These are phyloP conservation scores for Chalciporus piperatus DNA, from an alignment of 768 basidiomycete species.

Conservation along the genomic window DNA sequence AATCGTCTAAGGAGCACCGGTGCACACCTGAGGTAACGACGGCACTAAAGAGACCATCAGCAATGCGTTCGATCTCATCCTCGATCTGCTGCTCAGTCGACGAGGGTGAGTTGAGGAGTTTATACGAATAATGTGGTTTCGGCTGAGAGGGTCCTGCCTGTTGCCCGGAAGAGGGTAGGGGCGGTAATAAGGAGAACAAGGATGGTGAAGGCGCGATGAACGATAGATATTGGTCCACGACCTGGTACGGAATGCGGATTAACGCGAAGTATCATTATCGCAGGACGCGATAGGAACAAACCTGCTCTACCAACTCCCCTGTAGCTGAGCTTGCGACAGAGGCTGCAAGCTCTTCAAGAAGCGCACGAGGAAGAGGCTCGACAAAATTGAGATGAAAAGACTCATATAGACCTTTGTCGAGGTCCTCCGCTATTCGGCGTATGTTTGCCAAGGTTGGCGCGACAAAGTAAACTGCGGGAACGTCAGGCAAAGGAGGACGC, in stretches of 20 bases:
- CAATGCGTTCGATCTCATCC: conserved; percentile 87
- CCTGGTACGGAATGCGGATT: conserved; percentile 40
- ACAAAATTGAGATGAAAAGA: conserved; percentile 95
- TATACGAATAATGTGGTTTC: conserved; percentile 62
- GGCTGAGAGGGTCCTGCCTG: conserved; percentile 35
- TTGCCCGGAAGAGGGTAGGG: conserved; percentile 38
- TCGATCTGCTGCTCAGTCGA: conserved; percentile 91
- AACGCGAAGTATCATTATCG: neutral
- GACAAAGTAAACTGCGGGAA: conserved; percentile 96
- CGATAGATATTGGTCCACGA: conserved; percentile 95
- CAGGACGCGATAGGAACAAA: conserved; percentile 23
- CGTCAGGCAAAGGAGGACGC: conserved; percentile 88
- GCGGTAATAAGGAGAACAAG: conserved; percentile 85
- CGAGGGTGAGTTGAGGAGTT: conserved; percentile 85
- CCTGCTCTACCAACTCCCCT: conserved; percentile 78
- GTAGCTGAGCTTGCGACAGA: conserved; percentile 83
- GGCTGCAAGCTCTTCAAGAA: conserved; percentile 92
- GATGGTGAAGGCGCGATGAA: conserved; percentile 93
- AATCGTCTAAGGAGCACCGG: neutral
- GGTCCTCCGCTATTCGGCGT: conserved; percentile 88
- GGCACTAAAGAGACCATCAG: conserved; percentile 88
- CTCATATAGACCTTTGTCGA: conserved; percentile 86
- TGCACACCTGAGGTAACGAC: conserved; percentile 78
- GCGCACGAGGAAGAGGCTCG: conserved; percentile 80
- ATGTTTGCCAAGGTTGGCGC: conserved; percentile 86